Base-by-base conservation (phyloP, 495 filamentous ascomycete genomes). In the Pyrenula massariospora region DNA sequence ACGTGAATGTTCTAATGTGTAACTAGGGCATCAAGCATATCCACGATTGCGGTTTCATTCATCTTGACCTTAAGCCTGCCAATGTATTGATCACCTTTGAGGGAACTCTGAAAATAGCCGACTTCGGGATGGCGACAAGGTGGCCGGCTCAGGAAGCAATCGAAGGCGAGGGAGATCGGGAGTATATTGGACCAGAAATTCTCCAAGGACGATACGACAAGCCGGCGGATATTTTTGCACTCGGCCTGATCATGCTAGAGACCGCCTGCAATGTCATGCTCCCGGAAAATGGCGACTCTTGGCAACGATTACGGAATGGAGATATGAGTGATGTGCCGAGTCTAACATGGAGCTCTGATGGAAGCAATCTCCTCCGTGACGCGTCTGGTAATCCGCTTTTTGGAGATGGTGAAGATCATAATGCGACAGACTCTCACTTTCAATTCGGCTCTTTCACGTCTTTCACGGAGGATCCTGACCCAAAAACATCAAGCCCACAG, bases 151-250 rank as follows among this genome's bases (percentile, higher is more conserved):
- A 84, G 53, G 71, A 79, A 22, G 82, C 82, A 22, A 84, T 94
- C 42, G 93, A 98, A 55, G 83, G 87, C 25, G 93, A 98, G 70
- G 93, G 93, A 19, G 93, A 98, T 63, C 87, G 93, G 50, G 88
- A 93, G 64, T 98, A 98, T 65, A 90, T 98, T 63, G 91, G 86
- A 5, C 91, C 91, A 0, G 93, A 98, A 65, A 87, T 95, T 51
- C 77, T 98, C 12, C 77, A 76, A 63, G 91, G 88, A 36, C 79
- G 84, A 56, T 90, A 83, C 63, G 91, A 95, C 69, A 93, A 93
- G 64, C 87, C 93, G 2, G 84, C 87, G 48, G 93, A 98, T 68
- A 81, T 98, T 42, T 98, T 96, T 69, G 86, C 92, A 2, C 79
- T 98, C 21, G 93, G 93, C 25, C 77, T 96, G 57, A 92, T 96